A percentile compares a stretch with the other conserved stretches of the same genome.
Evolutionary conservation across 495 filamentous ascomycete genomes (phyloP).

Genomic region (Podospora appendiculata): DNA sequence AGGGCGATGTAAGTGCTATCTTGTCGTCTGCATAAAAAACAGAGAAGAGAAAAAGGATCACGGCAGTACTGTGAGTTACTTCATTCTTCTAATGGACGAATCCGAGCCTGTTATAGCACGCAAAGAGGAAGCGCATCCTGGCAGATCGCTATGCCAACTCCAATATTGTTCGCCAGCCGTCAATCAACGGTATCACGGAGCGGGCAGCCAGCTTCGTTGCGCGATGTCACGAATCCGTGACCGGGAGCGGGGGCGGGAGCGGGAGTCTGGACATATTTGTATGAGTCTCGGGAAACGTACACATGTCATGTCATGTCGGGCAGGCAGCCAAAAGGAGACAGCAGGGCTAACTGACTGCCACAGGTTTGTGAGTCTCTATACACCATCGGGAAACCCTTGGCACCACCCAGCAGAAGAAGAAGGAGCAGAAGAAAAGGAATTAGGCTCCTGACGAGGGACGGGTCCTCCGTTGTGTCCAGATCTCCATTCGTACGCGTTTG

Average conservation of each 20-base stretch:
- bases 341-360: neutral
- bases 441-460: too few species aligned
- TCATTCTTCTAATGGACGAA: neutral
- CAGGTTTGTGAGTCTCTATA: neutral
- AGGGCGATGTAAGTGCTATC: conserved; percentile 37
- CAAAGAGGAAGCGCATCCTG: conserved; percentile 49
- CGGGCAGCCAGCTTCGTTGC: conserved; percentile 44
- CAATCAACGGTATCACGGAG: conserved; percentile 46
- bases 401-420: too few species aligned
- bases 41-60: neutral
- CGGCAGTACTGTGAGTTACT: neutral
- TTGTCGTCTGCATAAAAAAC: neutral
- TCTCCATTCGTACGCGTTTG: conserved; percentile 56
- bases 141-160: conserved; percentile 61
- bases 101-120: conserved; percentile 38
- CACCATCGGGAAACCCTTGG: neutral
- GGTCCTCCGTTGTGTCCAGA: conserved; percentile 5
- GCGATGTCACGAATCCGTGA: conserved; percentile 32
- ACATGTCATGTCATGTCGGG: too few species aligned
- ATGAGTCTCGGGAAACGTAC: conserved; percentile 9
- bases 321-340: neutral
- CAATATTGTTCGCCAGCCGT: conserved; percentile 47
- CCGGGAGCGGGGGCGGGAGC: conserved; percentile 24
- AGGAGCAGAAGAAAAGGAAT: neutral
- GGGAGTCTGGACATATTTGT: conserved; percentile 52